Conservation (phyloP, 768 basidiomycete species). For the Amanita subjunquillea region DNA sequence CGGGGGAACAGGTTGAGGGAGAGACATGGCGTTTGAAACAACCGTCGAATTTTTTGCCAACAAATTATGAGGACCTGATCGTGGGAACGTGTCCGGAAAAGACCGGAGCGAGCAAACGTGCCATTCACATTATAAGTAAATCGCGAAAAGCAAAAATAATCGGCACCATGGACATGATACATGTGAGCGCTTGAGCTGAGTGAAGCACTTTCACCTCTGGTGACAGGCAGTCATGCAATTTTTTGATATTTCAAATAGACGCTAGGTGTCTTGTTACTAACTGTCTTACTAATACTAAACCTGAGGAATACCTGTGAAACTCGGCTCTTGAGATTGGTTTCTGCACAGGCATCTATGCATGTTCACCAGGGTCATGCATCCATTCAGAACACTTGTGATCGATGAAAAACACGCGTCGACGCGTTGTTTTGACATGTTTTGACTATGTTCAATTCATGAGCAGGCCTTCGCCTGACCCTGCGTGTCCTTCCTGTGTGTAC, state of each 20-base stretch:
- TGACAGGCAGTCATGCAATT: background rate
- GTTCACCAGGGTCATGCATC: too few species aligned
- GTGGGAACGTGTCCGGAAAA: constrained; percentile 10
- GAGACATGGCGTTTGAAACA: constrained; percentile 49
- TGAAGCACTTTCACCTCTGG: too few species aligned
- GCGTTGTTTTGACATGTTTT: constrained; percentile 32
- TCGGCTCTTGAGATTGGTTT: too few species aligned
- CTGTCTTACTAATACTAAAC: too few species aligned
- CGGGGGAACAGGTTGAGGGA: constrained; percentile 93
- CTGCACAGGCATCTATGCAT: too few species aligned
- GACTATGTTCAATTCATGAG: constrained; percentile 22
- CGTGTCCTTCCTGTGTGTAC: constrained; percentile 36
- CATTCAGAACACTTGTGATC: background rate
- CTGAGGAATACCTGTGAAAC: too few species aligned
- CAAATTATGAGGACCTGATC: constrained; percentile 10
- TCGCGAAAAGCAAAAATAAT: too few species aligned
- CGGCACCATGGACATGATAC: too few species aligned
- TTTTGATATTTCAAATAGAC: too few species aligned
- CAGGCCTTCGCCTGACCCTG: constrained; percentile 6
- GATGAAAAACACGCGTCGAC: constrained; percentile 10
- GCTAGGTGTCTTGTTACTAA: too few species aligned
- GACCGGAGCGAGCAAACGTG: constrained; percentile 4
- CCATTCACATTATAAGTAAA: too few species aligned
- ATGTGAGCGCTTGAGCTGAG: too few species aligned
- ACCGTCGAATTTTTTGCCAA: background rate